Conservation (phyloP, 768 basidiomycete species). For the Psilocybe tampanensis region DNA sequence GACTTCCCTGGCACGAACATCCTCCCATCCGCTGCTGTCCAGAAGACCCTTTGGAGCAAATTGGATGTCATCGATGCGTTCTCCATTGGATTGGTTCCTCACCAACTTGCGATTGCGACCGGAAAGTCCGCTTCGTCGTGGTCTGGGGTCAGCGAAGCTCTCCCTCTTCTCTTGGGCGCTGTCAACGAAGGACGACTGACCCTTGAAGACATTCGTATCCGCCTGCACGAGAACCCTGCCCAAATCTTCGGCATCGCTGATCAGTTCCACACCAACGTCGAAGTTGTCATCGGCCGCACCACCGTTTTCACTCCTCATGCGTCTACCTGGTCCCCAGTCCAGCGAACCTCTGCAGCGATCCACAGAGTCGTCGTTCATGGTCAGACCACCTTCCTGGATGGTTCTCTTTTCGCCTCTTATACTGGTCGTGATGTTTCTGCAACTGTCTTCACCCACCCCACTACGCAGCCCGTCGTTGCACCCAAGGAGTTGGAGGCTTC, state of each 20-base stretch:
- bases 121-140: slow-evolving; percentile 62
- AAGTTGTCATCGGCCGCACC: slow-evolving; percentile 86
- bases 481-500: slow-evolving; percentile 31
- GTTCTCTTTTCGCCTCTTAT: slow-evolving; percentile 59
- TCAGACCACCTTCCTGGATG: slow-evolving; percentile 89
- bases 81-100: slow-evolving; percentile 86
- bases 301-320: slow-evolving; percentile 52
- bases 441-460: slow-evolving; percentile 40
- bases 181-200: slow-evolving; percentile 79
- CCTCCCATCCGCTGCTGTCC: slow-evolving; percentile 77
- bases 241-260: slow-evolving; percentile 91
- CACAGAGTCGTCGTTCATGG: slow-evolving; percentile 92
- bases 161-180: slow-evolving; percentile 87
- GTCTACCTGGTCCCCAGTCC: slow-evolving; percentile 83
- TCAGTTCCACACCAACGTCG: slow-evolving; percentile 83
- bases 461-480: slow-evolving; percentile 24
- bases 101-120: slow-evolving; percentile 66
- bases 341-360: slow-evolving; percentile 66
- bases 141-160: slow-evolving; percentile 85
- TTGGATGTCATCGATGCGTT: slow-evolving; percentile 86
- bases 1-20: slow-evolving; percentile 66
- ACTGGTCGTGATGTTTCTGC: slow-evolving; percentile 76
- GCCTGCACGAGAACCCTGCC: slow-evolving; percentile 90
- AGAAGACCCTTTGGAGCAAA: slow-evolving; percentile 84
- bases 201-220: slow-evolving; percentile 78